Percentiles rank a stretch among this genome's conserved stretches.
These are phyloP conservation scores for Zelonia costaricensis DNA, from an alignment of 208 protist genomes.

Conservation along the genomic window DNA sequence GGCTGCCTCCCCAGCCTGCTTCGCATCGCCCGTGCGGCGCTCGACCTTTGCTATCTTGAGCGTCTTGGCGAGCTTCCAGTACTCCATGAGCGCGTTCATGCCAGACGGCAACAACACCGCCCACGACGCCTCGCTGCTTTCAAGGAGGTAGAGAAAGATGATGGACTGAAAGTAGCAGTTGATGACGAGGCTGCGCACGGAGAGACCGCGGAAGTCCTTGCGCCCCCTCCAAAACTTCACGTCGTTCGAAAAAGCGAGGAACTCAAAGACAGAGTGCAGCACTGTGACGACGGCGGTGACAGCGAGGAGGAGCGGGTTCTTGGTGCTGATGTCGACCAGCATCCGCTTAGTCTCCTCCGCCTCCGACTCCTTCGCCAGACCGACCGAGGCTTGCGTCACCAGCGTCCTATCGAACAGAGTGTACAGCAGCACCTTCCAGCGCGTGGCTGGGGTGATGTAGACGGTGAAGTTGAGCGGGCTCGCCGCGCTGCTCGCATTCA, in stretches of 20 bases:
- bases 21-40: background rate
- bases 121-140: constrained; percentile 94
- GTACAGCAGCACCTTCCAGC: constrained; percentile 76
- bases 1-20: background rate
- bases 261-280: constrained; percentile 98
- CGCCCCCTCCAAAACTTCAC: constrained; percentile 85
- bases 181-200: constrained; percentile 94
- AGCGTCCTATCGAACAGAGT: constrained; percentile 85
- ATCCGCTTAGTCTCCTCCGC: constrained; percentile 92
- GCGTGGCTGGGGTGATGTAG: constrained; percentile 37
- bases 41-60: constrained; percentile 29
- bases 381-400: constrained; percentile 66
- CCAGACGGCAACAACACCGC: constrained; percentile 91
- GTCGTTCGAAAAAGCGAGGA: constrained; percentile 99
- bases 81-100: constrained; percentile 93
- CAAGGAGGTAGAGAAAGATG: constrained; percentile 98
- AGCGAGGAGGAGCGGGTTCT: constrained; percentile 93
- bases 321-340: constrained; percentile 89
- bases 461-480: constrained; percentile 58
- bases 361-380: constrained; percentile 48
- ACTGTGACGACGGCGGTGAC: constrained; percentile 95
- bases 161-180: constrained; percentile 94
- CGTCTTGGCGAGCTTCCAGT: constrained; percentile 97
- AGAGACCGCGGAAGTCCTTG: constrained; percentile 96
- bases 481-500: constrained; percentile 75